Base-by-base conservation (phyloP, 176 grass and related monocot species). In the Carex kokanica region DNA sequence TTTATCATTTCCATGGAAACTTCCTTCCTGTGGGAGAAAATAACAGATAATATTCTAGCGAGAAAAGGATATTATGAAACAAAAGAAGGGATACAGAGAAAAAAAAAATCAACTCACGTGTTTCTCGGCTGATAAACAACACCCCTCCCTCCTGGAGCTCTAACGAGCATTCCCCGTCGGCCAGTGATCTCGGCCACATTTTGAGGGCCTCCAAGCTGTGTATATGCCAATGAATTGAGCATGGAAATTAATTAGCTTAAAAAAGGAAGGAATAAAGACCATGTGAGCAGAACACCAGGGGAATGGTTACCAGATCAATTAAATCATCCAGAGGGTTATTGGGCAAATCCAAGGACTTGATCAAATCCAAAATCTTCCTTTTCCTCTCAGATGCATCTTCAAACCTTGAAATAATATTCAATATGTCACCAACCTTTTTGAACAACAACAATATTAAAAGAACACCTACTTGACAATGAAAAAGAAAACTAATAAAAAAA, bases 1-100 rank as follows among this genome's bases (percentile, higher is more conserved):
- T 99, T 99, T 53, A 99, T 95, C 93, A 99, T 93, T 89, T 99
- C 96, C 96, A 99, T 99, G 36, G 96, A 90, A 86, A 99, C 85
- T 86, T 99, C 96, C 83, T 99, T 99, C 80, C 96, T 99, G 84
- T 84, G 23, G 12, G 18, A 64, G 58, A 23, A 81, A 81, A 63
- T 14, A 63, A 81, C 36, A 63, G 18, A 45, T 43, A 87, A 83
- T 59, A 71, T 83, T 21, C 45, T 81, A 84, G 73, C 16, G 2
- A 49, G 57, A 78, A 73, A 25, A 27, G 82, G 87, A 41, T 68
- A 23, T 78, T 64, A 86, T 55, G 32, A 84, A 65, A 73, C 63
- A 84, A 83, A 74, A 75, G 7, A 75, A 87, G 65, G 57, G 56
- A 81, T 84, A n/a, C 61, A 13, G 17, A 68, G 51, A 83, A 86